Evolutionary conservation across 2,329 filamentous ascomycete genomes (phyloP), one percentile per base, ranked within the genome.

Genomic region (Talaromyces pinophilus): DNA sequence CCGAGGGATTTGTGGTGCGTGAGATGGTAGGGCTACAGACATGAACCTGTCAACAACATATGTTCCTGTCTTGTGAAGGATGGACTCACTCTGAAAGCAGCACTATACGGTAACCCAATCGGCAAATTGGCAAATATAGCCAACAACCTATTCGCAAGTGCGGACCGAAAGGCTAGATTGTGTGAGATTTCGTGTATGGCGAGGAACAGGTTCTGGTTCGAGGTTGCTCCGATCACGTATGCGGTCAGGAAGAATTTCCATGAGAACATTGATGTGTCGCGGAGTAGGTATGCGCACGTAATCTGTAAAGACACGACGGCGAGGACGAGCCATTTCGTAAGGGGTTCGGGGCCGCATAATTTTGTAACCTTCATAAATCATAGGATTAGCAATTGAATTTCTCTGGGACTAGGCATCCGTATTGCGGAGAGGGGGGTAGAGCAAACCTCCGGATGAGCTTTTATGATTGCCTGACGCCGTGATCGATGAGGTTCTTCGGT

Each of bases 101-200:
- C 95, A 77, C 92, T 97, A 78, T 99, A 99, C 5, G 95, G 95
- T 63, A 98, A 86, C 57, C 92, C 95, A 76, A 99, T 99, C 59
- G 95, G 95, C 57, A 99, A 83, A 79, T 99, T 99, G 68, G 95
- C 95, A 76, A 97, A 88, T 68, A 99, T 91, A 70, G 95, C 95
- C 70, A 98, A 85, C 62, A 97, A 76, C 22, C 95, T 86, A 81
- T 99, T 99, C 68, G 88, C 89, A 50, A 89, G 77, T 1, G 92
- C 86, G 30, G 88, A 93, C 71, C 88, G 88, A 84, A 98, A 98
- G 42, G 94, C 95, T 69, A 99, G 85, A 77, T 99, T 99, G 82
- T 99, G 95, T 17, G 92, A 96, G 78, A 99, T 98, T 81, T 99
- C 95, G 82, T 99, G 95, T 75, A 99, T 99, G 67, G 95, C 93